Base-by-base conservation (phyloP, 1,284 basidiomycete species). In the Stereum hirsutum region DNA sequence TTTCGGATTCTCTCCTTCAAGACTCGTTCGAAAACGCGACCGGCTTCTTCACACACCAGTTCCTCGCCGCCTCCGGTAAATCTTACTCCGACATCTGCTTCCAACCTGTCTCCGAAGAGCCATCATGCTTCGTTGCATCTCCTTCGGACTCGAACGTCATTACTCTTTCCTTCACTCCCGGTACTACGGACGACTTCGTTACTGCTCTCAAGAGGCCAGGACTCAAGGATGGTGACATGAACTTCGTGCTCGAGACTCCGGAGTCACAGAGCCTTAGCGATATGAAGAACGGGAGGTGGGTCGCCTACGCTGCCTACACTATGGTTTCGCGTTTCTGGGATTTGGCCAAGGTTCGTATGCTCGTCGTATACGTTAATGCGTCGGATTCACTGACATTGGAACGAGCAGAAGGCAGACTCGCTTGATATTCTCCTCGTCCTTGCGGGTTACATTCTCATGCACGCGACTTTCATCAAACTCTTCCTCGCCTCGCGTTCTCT, bases 371-470 rank as follows among this genome's bases (percentile, higher is more conserved):
- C 24, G 27, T 43, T 30, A 32, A 46, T 28, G 30, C 8, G 32
- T 44, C 17, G 31, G 46, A 35, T 17, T 35, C 42, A 45, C 46
- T 51, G 20, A 45, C 40, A 14, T 41, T 42, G 39, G 12, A 15
- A 31, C 30, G 34, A 36, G 15, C 61, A 88, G 78, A 90, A 90
- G 67, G 93, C 96, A 21, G 91, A 97, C 65, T 93, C 91, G 3
- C 79, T 95, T 19, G 95, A 99, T 63, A 97, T 99, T 57, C 74
- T 95, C 43, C 83, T 98, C 52, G 91, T 99, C 56, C 77, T 98
- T n/a, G 75, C 86, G 5, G 96, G 94, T 23, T 99, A 99, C 64
- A 65, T 95, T 41, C 72, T 98, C 46, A 99, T 99, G 95, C 94
- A 98, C 66, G 74, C 73, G 23, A 95, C 94, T 1, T 98, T 99